These are phyloP conservation scores for Spongospora subterranea DNA, from an alignment of 208 protist species.

Conservation along the genomic window DNA sequence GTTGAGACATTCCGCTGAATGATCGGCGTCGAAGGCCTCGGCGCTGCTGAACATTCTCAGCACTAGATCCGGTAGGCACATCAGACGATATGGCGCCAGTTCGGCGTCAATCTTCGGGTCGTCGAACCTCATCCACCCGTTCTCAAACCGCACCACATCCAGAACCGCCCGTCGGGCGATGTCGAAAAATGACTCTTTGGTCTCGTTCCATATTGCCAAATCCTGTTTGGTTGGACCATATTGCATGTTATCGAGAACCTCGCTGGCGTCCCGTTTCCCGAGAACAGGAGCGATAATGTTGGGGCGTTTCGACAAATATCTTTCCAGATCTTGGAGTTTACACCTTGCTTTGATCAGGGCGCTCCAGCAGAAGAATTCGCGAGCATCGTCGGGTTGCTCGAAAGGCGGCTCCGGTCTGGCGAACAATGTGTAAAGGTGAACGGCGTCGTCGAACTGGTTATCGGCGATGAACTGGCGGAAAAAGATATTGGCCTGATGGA, in stretches of 20 bases:
- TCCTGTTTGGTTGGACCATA: not conserved
- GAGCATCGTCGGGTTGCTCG: not conserved
- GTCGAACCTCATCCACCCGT: constrained; percentile 42
- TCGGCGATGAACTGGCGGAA: constrained; percentile 3
- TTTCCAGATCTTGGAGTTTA: constrained; percentile 6
- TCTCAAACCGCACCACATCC: not conserved
- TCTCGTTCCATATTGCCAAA: not conserved
- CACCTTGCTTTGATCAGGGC: constrained; percentile 22
- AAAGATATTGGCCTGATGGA: constrained; percentile 45
- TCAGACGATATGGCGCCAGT: constrained; percentile 16
- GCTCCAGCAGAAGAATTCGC: not conserved
- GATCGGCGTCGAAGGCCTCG: not conserved
- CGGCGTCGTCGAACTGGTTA: constrained; percentile 46
- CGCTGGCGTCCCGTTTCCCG: not conserved
- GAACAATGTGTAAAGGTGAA: not conserved
- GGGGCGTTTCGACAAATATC: not conserved
- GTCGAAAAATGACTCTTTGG: not conserved
- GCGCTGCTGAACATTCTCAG: not conserved
- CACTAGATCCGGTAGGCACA: constrained; percentile 43
- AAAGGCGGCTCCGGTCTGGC: not conserved
- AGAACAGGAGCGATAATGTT: not conserved
- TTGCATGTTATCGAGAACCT: not conserved
- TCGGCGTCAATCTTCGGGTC: not conserved
- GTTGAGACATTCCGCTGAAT: not conserved
- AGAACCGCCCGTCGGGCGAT: constrained; percentile 1